phyloP scores from a whole-genome alignment of 768 basidiomycete species.

The Rhizopogon vulgaris region DNA sequence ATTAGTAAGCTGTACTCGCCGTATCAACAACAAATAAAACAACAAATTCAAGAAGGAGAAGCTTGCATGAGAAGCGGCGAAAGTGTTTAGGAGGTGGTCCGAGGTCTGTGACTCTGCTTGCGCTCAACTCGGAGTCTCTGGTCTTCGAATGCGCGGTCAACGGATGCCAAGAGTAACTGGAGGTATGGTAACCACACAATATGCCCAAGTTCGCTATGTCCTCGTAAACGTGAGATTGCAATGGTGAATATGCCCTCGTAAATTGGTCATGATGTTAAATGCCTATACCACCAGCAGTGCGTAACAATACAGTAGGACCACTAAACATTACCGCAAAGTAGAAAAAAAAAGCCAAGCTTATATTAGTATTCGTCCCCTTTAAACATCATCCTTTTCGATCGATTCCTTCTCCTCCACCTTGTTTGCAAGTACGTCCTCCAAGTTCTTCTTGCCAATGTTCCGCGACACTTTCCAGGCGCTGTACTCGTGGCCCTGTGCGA shows the following conservation, averaged over 20 bases:
- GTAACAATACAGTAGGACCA: constrained; percentile 3
- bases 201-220: too few relatives aligned
- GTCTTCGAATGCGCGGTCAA: neutral
- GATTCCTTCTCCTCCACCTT: constrained; percentile 10
- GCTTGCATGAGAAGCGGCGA: too few relatives aligned
- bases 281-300: neutral
- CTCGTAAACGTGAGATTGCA: too few relatives aligned
- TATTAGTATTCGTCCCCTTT: neutral
- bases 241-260: neutral
- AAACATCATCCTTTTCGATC: neutral
- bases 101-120: neutral
- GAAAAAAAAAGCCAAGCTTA: neutral
- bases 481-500: constrained; percentile 61
- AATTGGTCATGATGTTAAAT: neutral
- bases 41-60: neutral
- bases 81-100: neutral
- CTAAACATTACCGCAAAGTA: neutral
- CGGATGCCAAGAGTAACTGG: neutral
- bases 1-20: too few relatives aligned
- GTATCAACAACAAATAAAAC: too few relatives aligned
- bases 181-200: too few relatives aligned
- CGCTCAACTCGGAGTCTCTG: neutral
- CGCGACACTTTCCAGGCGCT: constrained; percentile 65
- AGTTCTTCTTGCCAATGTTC: constrained; percentile 56
- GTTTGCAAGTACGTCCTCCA: constrained; percentile 39